These are phyloP conservation scores for Chrysanthemum lavandulifolium DNA, from an alignment of 129 eudicot species.

Conservation along the genomic window DNA sequence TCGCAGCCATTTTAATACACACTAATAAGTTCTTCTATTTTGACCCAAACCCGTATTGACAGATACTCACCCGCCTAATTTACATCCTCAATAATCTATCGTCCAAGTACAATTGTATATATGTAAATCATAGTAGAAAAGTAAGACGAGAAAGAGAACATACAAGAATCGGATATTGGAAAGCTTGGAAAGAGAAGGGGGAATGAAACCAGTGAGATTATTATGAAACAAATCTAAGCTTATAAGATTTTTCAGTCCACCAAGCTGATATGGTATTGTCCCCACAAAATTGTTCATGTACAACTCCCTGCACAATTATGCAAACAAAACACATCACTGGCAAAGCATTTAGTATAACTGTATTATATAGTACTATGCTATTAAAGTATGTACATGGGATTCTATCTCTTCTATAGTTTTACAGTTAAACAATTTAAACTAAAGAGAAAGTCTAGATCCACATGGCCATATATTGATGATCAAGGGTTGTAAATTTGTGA, in stretches of 20 bases:
- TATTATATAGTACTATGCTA: not conserved
- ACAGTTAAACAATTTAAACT: not conserved
- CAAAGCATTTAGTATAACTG: not conserved
- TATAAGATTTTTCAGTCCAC: constrained; percentile 53
- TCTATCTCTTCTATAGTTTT: not conserved
- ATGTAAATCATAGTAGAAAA: not conserved
- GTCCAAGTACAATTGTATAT: not conserved
- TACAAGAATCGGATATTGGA: constrained; percentile 47
- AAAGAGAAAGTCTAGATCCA: too few species aligned
- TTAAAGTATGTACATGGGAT: constrained; percentile 1
- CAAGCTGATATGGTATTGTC: constrained; percentile 54
- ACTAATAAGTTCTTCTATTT: too few species aligned
- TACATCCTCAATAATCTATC: not conserved
- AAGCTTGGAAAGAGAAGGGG: constrained; percentile 51
- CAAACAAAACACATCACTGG: constrained; percentile 16
- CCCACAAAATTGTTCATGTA: constrained; percentile 74
- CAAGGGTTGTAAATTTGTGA: not conserved
- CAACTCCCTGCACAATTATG: constrained; percentile 48
- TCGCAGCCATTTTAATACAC: too few species aligned
- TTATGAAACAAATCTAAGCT: constrained; percentile 68
- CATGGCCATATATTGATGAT: not conserved
- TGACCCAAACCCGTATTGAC: too few species aligned
- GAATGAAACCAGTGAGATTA: constrained; percentile 63
- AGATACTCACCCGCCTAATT: too few species aligned
- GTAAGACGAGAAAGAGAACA: not conserved